A percentile compares a stretch with the other conserved stretches of the same genome.
Conservation (phyloP, 2,329 filamentous ascomycete genomes). For the Ophiocordyceps sinensis region DNA sequence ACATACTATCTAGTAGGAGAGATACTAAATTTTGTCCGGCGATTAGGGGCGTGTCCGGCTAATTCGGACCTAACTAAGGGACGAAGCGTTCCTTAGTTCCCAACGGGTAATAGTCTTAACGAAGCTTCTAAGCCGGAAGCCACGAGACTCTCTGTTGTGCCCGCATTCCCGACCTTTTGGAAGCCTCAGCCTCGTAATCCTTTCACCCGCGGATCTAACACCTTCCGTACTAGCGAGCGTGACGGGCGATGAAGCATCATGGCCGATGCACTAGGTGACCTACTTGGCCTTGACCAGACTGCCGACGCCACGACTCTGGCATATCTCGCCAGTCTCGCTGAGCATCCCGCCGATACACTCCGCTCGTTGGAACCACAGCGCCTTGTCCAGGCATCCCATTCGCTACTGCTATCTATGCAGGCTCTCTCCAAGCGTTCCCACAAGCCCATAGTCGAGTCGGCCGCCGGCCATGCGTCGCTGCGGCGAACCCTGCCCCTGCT, state of each 20-base stretch:
- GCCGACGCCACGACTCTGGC: conserved; percentile 40
- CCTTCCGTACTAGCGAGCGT: too few relatives aligned
- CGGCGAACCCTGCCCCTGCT: conserved; percentile 57
- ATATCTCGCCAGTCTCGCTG: conserved; percentile 67
- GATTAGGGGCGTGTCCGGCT: too few relatives aligned
- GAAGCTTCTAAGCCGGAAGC: too few relatives aligned
- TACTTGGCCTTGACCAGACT: conserved; percentile 16
- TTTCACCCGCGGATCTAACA: too few relatives aligned
- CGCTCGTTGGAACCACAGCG: conserved; percentile 62
- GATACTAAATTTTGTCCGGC: too few relatives aligned
- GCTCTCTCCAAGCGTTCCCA: conserved; percentile 81
- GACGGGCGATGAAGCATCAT: conserved; percentile 8
- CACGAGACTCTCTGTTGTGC: too few relatives aligned
- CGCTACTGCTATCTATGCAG: conserved; percentile 70
- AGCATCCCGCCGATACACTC: conserved; percentile 60
- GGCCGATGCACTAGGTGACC: conserved; percentile 21
- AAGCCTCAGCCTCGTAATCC: too few relatives aligned
- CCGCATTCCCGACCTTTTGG: too few relatives aligned
- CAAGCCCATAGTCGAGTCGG: conserved; percentile 68
- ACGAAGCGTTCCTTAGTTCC: too few relatives aligned
- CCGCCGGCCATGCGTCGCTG: conserved; percentile 62
- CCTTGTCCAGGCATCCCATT: conserved; percentile 69
- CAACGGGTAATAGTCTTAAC: too few relatives aligned
- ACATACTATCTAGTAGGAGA: too few relatives aligned
- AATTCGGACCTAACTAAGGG: too few relatives aligned